Evolutionary conservation across 768 basidiomycete species (phyloP).

Genomic region (Suillus cothurnatus): DNA sequence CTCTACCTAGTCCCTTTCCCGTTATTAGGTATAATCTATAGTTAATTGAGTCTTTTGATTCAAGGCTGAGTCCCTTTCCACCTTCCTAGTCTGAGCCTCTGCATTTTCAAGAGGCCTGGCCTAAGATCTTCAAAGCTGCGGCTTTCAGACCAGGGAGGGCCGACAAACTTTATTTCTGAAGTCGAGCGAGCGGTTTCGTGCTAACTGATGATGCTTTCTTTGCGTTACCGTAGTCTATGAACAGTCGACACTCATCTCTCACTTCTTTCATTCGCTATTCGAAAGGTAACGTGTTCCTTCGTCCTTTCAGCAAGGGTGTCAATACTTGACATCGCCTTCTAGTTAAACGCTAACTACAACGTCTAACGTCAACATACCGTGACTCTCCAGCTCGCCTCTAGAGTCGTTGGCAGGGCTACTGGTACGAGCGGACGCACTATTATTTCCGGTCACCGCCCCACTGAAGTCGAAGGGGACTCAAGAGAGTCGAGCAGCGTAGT

Average conservation of each 20-base stretch:
- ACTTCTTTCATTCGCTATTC: not conserved
- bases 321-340: not conserved
- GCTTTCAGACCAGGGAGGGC: too few species aligned
- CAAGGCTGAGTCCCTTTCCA: too few species aligned
- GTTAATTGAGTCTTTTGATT: too few species aligned
- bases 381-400: not conserved
- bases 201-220: not conserved
- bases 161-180: too few species aligned
- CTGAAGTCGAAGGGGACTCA: not conserved
- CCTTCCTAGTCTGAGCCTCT: too few species aligned
- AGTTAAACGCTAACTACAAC: not conserved
- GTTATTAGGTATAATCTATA: too few species aligned
- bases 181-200: too few species aligned
- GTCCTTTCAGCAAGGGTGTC: not conserved
- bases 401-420: not conserved
- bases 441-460: not conserved
- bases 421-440: not conserved
- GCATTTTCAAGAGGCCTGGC: too few species aligned
- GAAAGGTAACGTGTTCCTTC: not conserved
- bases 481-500: not conserved
- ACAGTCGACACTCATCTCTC: not conserved
- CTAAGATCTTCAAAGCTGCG: too few species aligned
- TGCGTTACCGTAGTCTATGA: not conserved
- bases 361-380: not conserved
- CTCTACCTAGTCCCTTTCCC: too few species aligned